A percentile compares a stretch with the other conserved stretches of the same genome.
phyloP scores from a whole-genome alignment of 202 grass and related monocot genomes.

The Hordeum pubiflorum region DNA sequence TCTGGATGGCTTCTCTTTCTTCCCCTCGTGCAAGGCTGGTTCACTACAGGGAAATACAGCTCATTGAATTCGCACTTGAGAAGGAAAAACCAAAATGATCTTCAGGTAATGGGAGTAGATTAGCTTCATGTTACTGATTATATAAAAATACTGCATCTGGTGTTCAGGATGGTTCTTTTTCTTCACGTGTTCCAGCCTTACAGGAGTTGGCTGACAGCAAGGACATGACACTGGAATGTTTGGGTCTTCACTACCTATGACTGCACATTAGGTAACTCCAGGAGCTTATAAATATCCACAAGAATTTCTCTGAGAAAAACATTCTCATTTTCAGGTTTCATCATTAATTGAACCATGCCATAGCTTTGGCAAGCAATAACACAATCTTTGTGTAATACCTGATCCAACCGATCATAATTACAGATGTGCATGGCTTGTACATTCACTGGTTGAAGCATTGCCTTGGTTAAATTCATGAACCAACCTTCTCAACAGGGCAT shows the following conservation, averaged over 20 bases:
- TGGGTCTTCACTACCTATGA: not conserved
- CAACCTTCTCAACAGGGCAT: too few relatives aligned
- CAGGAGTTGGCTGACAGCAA: not conserved
- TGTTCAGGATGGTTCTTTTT: not conserved
- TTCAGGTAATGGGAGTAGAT: not conserved
- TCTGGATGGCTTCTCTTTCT: not conserved
- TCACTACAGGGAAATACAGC: not conserved
- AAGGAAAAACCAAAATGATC: constrained; percentile 24
- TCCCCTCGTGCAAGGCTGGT: not conserved
- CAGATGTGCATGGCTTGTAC: too few relatives aligned
- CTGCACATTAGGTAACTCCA: not conserved
- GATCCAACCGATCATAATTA: not conserved
- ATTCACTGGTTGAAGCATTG: not conserved
- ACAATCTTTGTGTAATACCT: not conserved
- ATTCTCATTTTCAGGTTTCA: not conserved
- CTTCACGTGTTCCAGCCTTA: not conserved
- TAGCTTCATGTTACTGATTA: not conserved
- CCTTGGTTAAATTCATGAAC: not conserved
- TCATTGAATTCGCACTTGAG: constrained; percentile 47
- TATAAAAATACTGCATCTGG: not conserved
- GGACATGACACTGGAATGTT: not conserved
- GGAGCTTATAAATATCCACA: too few relatives aligned
- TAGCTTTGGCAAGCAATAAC: not conserved
- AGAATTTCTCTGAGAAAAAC: not conserved
- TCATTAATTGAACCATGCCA: not conserved